Evolutionary conservation across 495 filamentous ascomycete species (phyloP), one percentile per base, ranked within the genome.

Genomic region (Penicillium herquei): DNA sequence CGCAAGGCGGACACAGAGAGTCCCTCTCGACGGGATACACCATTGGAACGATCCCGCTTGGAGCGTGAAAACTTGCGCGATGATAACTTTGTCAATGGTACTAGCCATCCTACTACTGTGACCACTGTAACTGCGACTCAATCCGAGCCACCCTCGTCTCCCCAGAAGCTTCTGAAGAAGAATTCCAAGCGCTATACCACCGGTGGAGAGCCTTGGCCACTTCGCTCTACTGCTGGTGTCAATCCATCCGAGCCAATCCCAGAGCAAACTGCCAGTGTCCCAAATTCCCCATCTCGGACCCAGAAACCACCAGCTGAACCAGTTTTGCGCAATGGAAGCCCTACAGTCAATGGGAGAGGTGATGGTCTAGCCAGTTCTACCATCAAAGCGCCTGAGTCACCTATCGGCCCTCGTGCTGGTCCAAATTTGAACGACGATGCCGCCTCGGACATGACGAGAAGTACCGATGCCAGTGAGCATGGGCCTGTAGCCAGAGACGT

Each of bases 41-140:
- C 69, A 26, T 51, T 70, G n/a, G 74, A 77, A 52, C 66, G 69
- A 13, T 63, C 72, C 11, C 69, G 59, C 14, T 44, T 69, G 52
- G 69, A 71, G 50, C 66, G 62, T 39, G 61, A 65, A 6, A 65
- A 64, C 11, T 13, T 58, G 43, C 65, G 55, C 8, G 63, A 59
- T 16, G 63, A 68, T 26, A 14, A 56, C 16, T 45, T 56, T 10
- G 21, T 58, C 37, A 62, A 64, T 41, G 61, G 57, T 18, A 35
- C 59, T 47, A 40, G 55, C 31, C 49, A 59, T 34, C 43, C 41
- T 7, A 55, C 41, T 21, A 63, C 63, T 8, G 58, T 59, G 13
- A 66, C 54, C 21, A 65, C 66, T 11, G 59, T 62, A 12, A 65
- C 51, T 40, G 58, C 60, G 8, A 54, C 48, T 12, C 50, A 55